phyloP scores from a whole-genome alignment of 805 yeast species.

The Candida coleopterorum region DNA sequence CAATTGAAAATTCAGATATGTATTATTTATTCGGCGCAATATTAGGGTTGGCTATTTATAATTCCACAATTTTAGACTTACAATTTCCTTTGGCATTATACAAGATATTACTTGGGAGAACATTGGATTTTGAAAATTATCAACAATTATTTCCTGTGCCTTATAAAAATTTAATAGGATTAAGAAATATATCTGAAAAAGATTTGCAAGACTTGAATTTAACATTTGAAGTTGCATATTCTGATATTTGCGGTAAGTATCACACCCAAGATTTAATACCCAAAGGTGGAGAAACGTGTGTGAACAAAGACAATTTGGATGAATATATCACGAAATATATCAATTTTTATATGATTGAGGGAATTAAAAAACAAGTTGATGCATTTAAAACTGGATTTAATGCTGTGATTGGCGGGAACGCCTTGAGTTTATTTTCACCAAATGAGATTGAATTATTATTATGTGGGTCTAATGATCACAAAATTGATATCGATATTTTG shows the following conservation, averaged over 20 bases:
- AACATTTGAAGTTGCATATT: slow-evolving; percentile 58
- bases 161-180: slow-evolving; percentile 32
- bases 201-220: slow-evolving; percentile 43
- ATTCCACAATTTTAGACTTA: slow-evolving; percentile 80
- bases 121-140: slow-evolving; percentile 60
- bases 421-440: slow-evolving; percentile 72
- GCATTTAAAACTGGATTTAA: slow-evolving; percentile 69
- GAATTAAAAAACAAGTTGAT: slow-evolving; percentile 48
- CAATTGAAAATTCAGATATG: slow-evolving; percentile 43
- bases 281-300: slow-evolving; percentile 52
- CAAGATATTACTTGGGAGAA: slow-evolving; percentile 60
- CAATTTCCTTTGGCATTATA: slow-evolving; percentile 72
- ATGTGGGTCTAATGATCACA: slow-evolving; percentile 68
- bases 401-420: slow-evolving; percentile 74
- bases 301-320: slow-evolving; percentile 54
- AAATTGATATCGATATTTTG: slow-evolving; percentile 61
- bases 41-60: slow-evolving; percentile 85
- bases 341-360: slow-evolving; percentile 52
- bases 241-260: slow-evolving; percentile 41
- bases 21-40: slow-evolving; percentile 81
- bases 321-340: slow-evolving; percentile 62
- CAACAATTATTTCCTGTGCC: slow-evolving; percentile 64
- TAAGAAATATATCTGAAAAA: slow-evolving; percentile 21
- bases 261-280: slow-evolving; percentile 48
- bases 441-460: slow-evolving; percentile 75